These are phyloP conservation scores for Trichoderma asperelloides DNA, from an alignment of 495 filamentous ascomycete species.

Conservation along the genomic window DNA sequence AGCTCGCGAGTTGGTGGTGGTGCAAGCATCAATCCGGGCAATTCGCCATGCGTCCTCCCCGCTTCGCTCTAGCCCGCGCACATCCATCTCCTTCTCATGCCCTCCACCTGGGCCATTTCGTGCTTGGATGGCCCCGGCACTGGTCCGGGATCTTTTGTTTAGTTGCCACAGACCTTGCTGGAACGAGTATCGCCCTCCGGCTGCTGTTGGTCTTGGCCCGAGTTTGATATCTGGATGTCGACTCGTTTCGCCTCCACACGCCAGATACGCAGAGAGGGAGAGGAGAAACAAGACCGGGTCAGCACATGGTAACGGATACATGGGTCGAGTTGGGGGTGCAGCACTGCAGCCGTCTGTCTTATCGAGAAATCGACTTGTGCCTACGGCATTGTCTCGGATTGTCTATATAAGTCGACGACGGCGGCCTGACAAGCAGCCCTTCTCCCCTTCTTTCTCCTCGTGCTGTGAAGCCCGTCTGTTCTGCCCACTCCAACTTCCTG, in stretches of 20 bases:
- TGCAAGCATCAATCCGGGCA: neutral
- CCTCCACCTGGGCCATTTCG: neutral
- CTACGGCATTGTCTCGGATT: neutral
- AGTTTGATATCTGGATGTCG: neutral
- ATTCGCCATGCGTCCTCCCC: neutral
- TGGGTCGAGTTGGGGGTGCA: neutral
- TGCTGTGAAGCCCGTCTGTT: neutral
- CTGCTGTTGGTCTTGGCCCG: conserved; percentile 1
- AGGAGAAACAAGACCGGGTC: neutral
- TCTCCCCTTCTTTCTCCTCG: neutral
- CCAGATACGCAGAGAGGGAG: neutral
- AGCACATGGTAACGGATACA: neutral
- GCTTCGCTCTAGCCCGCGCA: neutral
- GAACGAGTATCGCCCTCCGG: neutral
- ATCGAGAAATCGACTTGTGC: no score
- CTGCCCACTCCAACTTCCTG: neutral
- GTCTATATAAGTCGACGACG: neutral
- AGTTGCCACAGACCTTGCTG: neutral
- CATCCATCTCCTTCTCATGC: neutral
- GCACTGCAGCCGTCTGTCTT: no score
- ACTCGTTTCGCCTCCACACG: neutral
- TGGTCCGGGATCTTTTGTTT: conserved; percentile 6
- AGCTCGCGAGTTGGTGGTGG: neutral
- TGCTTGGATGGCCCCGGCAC: neutral
- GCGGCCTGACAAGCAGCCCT: neutral